A percentile compares a stretch with the other conserved stretches of the same genome.
phyloP scores from a whole-genome alignment of 495 filamentous ascomycete genomes.

The Neurospora intermedia region DNA sequence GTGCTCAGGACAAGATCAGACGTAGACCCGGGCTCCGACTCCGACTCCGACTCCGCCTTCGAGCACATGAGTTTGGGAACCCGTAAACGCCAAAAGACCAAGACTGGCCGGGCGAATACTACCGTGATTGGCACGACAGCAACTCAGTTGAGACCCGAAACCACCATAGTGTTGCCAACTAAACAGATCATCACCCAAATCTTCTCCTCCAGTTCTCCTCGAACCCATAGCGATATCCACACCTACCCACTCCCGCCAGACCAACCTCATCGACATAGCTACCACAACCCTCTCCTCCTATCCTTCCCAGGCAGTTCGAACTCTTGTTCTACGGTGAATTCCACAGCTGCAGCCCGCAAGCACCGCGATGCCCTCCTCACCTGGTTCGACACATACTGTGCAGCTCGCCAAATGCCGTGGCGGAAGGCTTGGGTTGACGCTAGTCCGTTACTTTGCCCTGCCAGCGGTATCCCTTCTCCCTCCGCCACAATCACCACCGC shows the following conservation, averaged over 20 bases:
- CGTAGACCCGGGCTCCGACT: background rate
- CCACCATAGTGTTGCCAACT: background rate
- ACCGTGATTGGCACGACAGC: background rate
- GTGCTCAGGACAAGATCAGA: background rate
- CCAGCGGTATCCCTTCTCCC: no score
- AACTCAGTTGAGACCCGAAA: background rate
- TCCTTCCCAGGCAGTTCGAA: background rate
- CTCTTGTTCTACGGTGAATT: background rate
- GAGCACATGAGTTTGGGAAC: background rate
- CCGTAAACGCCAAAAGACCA: background rate
- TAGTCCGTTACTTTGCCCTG: constrained; percentile 1
- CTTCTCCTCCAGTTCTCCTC: background rate
- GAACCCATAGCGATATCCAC: background rate
- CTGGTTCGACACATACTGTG: constrained; percentile 29
- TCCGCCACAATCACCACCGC: background rate
- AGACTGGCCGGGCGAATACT: background rate
- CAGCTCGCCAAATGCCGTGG: constrained; percentile 35
- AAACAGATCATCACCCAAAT: background rate
- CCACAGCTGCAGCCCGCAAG: constrained; percentile 3
- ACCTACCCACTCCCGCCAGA: background rate
- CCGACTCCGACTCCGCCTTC: background rate
- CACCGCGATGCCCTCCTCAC: constrained; percentile 21
- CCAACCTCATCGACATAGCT: constrained; percentile 17
- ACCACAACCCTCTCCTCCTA: constrained; percentile 35
- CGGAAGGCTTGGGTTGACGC: constrained; percentile 31